Percentiles rank a stretch among this genome's conserved stretches.
phyloP scores from a whole-genome alignment of 208 protist genomes.

The Herpetomonas tarakana region DNA sequence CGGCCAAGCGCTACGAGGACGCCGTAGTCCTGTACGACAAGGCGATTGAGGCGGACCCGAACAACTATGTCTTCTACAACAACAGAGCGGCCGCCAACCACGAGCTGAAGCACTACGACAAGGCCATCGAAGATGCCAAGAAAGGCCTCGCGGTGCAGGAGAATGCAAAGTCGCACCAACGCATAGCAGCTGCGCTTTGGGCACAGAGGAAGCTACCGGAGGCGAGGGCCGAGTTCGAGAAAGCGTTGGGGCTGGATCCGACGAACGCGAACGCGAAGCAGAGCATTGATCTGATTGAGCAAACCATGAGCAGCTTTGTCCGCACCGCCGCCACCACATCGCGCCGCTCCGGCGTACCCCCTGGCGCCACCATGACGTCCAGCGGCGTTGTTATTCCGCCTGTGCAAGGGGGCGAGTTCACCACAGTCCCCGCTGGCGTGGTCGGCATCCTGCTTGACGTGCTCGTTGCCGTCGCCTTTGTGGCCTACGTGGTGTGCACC shows the following conservation, averaged over 20 bases:
- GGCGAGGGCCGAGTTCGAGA: constrained; percentile 51
- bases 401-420: constrained; percentile 34
- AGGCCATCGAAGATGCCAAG: constrained; percentile 63
- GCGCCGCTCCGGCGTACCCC: neutral
- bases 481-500: constrained; percentile 13
- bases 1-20: constrained; percentile 69
- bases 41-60: constrained; percentile 64
- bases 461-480: constrained; percentile 13
- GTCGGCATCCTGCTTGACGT: constrained; percentile 26
- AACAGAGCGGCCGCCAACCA: constrained; percentile 86
- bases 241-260: constrained; percentile 40
- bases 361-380: neutral
- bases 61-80: constrained; percentile 78
- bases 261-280: constrained; percentile 32
- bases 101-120: constrained; percentile 70
- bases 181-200: constrained; percentile 65
- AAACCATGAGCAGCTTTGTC: constrained; percentile 18
- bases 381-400: constrained; percentile 2
- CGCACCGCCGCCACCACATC: too few species aligned
- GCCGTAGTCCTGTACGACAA: constrained; percentile 73
- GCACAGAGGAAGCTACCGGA: constrained; percentile 38
- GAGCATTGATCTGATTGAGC: constrained; percentile 28
- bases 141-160: constrained; percentile 49
- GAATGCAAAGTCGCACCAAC: constrained; percentile 62
- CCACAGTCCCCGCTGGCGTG: constrained; percentile 20